Conservation (phyloP, 352 stramenopile genomes). For the Hyaloperonospora arabidopsidis region DNA sequence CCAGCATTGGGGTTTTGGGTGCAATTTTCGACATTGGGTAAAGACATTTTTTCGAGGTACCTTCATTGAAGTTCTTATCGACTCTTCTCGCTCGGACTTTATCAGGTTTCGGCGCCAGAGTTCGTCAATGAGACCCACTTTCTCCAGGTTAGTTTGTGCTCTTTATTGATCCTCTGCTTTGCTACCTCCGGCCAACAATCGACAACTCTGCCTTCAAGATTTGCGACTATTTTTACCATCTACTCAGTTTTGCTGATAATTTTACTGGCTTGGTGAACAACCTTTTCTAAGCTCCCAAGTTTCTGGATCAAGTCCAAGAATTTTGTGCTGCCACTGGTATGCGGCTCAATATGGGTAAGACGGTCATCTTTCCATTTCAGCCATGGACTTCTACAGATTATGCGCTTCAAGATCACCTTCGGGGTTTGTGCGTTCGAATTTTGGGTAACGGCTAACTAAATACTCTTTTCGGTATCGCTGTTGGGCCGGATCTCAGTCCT, state of each 20-base stretch:
- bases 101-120: slow-evolving; percentile 10
- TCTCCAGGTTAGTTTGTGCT: slow-evolving; percentile 20
- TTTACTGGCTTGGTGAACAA: slow-evolving; percentile 3
- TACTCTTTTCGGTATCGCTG: background rate
- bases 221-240: background rate
- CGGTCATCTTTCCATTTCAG: background rate
- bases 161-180: slow-evolving; percentile 18
- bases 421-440: background rate
- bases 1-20: slow-evolving; percentile 8
- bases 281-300: background rate
- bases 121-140: slow-evolving; percentile 15
- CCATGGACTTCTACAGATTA: background rate
- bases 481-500: background rate
- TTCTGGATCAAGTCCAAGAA: background rate
- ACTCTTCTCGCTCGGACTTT: slow-evolving; percentile 4
- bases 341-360: slow-evolving; percentile 1
- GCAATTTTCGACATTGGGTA: slow-evolving; percentile 5
- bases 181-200: background rate
- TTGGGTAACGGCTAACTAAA: background rate
- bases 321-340: background rate
- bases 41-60: slow-evolving; percentile 12
- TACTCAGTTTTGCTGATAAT: background rate
- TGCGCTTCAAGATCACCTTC: background rate
- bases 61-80: slow-evolving; percentile 4
- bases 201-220: background rate